A percentile compares a stretch with the other conserved stretches of the same genome.
Evolutionary conservation across 2,329 filamentous ascomycete genomes (phyloP).

Genomic region (Monilinia laxa): DNA sequence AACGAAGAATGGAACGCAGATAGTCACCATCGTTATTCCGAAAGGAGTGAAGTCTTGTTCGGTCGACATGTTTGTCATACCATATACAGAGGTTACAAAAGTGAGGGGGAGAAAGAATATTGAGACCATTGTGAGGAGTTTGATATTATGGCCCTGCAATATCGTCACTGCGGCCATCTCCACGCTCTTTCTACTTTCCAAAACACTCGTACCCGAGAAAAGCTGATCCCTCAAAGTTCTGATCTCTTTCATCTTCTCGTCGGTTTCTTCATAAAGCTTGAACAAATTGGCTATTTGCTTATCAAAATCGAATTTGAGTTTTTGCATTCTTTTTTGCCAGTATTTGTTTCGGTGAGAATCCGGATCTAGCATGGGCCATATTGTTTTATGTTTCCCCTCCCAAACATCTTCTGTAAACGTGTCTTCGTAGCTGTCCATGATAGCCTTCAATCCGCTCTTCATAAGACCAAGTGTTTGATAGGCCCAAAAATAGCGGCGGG

Average conservation of each 20-base stretch:
- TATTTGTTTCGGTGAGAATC: constrained; percentile 49
- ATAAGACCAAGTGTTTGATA: constrained; percentile 60
- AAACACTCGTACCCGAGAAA: constrained; percentile 62
- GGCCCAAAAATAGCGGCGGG: constrained; percentile 59
- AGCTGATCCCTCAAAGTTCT: constrained; percentile 59
- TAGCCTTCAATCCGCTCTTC: constrained; percentile 58
- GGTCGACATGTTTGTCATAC: constrained; percentile 50
- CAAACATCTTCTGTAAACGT: constrained; percentile 60
- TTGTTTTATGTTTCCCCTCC: constrained; percentile 53
- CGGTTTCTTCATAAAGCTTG: constrained; percentile 44
- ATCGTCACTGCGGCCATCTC: constrained; percentile 53
- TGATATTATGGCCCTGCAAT: constrained; percentile 61
- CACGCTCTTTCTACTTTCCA: constrained; percentile 59
- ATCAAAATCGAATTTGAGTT: constrained; percentile 46
- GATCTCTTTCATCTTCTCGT: constrained; percentile 53
- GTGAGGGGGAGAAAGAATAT: constrained; percentile 62
- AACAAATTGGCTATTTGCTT: constrained; percentile 47
- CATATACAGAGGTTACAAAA: constrained; percentile 60
- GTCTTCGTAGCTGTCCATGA: constrained; percentile 56
- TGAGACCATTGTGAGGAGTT: constrained; percentile 52
- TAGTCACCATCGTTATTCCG: constrained; percentile 38
- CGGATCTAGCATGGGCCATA: constrained; percentile 55
- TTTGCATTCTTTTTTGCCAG: constrained; percentile 47
- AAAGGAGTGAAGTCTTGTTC: constrained; percentile 48
- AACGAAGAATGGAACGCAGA: constrained; percentile 52